phyloP scores from a whole-genome alignment of 345 rosid species.

The Eucalyptus sideroxylon region DNA sequence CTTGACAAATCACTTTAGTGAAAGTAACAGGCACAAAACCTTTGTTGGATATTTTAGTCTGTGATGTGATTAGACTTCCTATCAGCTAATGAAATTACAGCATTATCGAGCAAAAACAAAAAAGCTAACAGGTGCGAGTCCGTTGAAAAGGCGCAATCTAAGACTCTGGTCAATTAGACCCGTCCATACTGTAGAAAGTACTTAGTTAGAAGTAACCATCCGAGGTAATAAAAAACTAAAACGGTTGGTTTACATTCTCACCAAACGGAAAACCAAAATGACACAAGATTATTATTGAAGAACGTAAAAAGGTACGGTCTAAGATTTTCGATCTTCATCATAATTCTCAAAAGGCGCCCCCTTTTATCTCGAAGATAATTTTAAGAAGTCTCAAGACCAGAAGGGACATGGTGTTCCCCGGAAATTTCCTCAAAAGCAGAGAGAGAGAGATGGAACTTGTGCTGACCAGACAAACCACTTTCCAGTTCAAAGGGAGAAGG shows the following conservation, averaged over 20 bases:
- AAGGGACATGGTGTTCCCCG: slow-evolving; percentile 14
- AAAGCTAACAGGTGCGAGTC: not conserved
- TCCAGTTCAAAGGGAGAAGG: slow-evolving; percentile 12
- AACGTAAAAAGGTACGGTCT: not conserved
- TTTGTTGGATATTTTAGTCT: no score
- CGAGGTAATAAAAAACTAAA: not conserved
- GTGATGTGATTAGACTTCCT: no score
- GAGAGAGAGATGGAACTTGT: not conserved
- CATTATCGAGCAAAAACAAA: no score
- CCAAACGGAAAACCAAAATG: not conserved
- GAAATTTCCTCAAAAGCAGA: slow-evolving; percentile 28
- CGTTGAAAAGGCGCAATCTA: not conserved
- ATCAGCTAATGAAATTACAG: no score
- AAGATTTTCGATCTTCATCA: not conserved
- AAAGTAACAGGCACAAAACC: not conserved
- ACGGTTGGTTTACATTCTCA: not conserved
- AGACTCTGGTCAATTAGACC: not conserved
- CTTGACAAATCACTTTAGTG: not conserved
- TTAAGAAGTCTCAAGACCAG: slow-evolving; percentile 2
- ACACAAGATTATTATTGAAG: not conserved
- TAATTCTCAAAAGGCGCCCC: not conserved
- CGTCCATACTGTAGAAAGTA: not conserved
- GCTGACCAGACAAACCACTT: slow-evolving; percentile 60
- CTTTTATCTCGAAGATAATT: not conserved
- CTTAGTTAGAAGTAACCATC: not conserved